Conservation (phyloP, 139 green algal genomes). For the Chloropicon primus region DNA sequence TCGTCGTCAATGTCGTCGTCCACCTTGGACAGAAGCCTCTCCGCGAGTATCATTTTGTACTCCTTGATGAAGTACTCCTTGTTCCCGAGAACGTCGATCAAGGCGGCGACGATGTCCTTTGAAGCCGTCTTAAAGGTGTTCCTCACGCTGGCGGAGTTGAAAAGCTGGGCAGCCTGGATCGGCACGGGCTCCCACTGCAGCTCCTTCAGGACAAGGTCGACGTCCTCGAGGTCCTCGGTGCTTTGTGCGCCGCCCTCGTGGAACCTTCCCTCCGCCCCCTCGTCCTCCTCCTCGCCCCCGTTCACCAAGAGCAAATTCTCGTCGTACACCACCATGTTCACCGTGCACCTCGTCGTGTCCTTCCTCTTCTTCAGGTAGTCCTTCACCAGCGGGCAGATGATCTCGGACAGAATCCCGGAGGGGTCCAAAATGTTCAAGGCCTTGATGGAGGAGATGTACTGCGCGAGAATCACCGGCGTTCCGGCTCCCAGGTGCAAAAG, state of each 20-base stretch:
- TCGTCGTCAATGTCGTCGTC: slow-evolving; percentile 72
- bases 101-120: neutral
- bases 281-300: neutral
- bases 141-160: neutral
- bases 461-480: slow-evolving; percentile 75
- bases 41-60: slow-evolving; percentile 75
- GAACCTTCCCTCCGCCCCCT: too few species aligned
- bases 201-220: neutral
- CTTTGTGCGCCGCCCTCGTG: too few species aligned
- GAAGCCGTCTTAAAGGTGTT: neutral
- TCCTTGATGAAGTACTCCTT: slow-evolving; percentile 80
- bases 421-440: slow-evolving; percentile 46
- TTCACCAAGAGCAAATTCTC: neutral
- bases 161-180: neutral
- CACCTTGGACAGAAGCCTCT: slow-evolving; percentile 56
- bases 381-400: slow-evolving; percentile 53
- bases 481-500: slow-evolving; percentile 75
- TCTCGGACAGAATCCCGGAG: slow-evolving; percentile 33
- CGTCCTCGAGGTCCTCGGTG: neutral
- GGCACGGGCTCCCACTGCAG: neutral
- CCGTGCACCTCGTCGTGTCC: slow-evolving; percentile 86
- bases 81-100: slow-evolving; percentile 21
- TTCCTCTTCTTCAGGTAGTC: slow-evolving; percentile 50
- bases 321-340: slow-evolving; percentile 80
- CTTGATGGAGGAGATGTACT: slow-evolving; percentile 75